Percentiles rank a stretch among this genome's conserved stretches.
Evolutionary conservation across 2,329 filamentous ascomycete species (phyloP).

Genomic region (Botrytis paeoniae): DNA sequence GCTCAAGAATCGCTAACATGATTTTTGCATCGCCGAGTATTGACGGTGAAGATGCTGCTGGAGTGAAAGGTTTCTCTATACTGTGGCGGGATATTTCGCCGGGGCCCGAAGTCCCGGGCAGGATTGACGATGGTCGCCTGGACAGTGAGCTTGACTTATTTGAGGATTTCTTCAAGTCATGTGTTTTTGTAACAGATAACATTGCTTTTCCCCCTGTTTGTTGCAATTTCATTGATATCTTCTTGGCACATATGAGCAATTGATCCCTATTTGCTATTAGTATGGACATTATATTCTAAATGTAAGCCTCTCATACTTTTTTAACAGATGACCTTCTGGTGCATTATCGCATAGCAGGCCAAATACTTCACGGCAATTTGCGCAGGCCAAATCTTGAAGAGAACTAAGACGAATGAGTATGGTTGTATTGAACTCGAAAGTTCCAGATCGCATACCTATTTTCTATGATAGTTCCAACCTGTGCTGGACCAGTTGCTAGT

Average conservation of each 20-base stretch:
- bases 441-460: constrained; percentile 27
- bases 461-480: constrained; percentile 32
- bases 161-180: constrained; percentile 24
- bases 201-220: constrained; percentile 27
- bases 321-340: constrained; percentile 34
- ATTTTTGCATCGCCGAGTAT: not conserved
- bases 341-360: constrained; percentile 36
- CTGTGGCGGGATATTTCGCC: not conserved
- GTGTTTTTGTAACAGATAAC: constrained; percentile 26
- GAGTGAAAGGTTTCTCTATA: not conserved
- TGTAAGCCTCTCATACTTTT: constrained; percentile 26
- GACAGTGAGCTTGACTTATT: constrained; percentile 2
- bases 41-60: not conserved
- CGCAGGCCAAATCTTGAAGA: constrained; percentile 36
- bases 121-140: constrained; percentile 3
- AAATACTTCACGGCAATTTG: constrained; percentile 29
- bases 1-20: constrained; percentile 1
- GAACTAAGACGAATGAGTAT: constrained; percentile 25
- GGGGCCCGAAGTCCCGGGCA: not conserved
- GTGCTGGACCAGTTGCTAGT: constrained; percentile 23
- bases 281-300: not conserved
- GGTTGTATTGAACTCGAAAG: not conserved
- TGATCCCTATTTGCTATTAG: constrained; percentile 30
- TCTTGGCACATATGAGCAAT: constrained; percentile 32
- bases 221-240: constrained; percentile 32